phyloP scores from a whole-genome alignment of 2,329 filamentous ascomycete genomes.

The Fragosphaeria purpurea region DNA sequence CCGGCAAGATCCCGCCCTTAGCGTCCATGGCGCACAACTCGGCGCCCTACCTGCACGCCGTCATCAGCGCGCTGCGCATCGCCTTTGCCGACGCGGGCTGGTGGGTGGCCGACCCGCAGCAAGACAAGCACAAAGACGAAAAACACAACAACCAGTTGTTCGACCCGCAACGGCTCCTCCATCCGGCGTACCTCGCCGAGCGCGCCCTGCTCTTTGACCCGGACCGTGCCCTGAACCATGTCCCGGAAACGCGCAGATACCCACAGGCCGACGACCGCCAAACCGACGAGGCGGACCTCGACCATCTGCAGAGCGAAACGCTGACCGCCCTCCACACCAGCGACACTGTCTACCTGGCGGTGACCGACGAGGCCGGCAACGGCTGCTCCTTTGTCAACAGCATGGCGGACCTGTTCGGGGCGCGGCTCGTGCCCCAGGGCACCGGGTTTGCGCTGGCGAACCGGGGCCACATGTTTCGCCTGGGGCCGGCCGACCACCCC shows the following conservation, averaged over 20 bases:
- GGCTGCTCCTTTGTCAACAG: constrained; percentile 93
- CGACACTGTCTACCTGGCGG: constrained; percentile 89
- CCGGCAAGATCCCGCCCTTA: constrained; percentile 64
- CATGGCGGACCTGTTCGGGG: constrained; percentile 80
- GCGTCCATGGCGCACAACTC: constrained; percentile 65
- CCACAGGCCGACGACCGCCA: too few species aligned
- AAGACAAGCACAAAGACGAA: constrained; percentile 50
- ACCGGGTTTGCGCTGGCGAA: constrained; percentile 91
- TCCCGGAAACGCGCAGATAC: neutral
- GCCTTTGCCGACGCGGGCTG: constrained; percentile 81
- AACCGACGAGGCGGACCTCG: too few species aligned
- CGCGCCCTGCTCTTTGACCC: constrained; percentile 50
- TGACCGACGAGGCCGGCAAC: constrained; percentile 72
- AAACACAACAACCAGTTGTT: constrained; percentile 24
- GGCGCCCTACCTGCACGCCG: constrained; percentile 64
- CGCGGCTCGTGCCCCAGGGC: constrained; percentile 69
- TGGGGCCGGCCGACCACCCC: constrained; percentile 55
- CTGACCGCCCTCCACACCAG: constrained; percentile 39
- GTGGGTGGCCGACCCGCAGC: constrained; percentile 73
- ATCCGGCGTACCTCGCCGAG: constrained; percentile 58
- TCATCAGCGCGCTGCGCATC: constrained; percentile 81
- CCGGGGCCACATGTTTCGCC: constrained; percentile 73
- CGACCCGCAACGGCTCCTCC: constrained; percentile 42
- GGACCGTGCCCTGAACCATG: constrained; percentile 51
- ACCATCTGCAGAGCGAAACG: neutral